Base-by-base conservation (phyloP, 1,284 basidiomycete genomes). In the Ustilago tritici region DNA sequence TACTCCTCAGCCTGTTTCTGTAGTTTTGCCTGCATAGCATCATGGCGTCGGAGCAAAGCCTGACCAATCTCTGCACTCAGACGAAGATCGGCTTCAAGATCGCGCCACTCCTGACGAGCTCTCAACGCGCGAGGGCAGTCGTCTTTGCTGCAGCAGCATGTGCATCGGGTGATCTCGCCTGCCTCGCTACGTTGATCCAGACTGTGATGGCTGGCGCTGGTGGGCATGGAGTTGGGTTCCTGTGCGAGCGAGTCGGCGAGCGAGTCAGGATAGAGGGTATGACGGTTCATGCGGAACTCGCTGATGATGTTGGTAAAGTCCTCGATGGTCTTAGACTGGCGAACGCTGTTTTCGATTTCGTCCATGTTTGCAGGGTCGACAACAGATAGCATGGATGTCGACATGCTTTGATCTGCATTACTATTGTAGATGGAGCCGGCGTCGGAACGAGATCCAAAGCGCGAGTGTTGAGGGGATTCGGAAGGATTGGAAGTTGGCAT, bases 31-130 rank as follows among this genome's bases (percentile, higher is more conserved):
- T 95, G 90, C 85, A 93, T 93, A 4, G 92, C 92, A 87, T 96
- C 95, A 85, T 95, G 94, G 72, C 92, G 89, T 82, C 93, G 91
- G 56, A 98, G 87, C 53, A 98, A 87, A 1, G 95, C 95, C 86
- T 95, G 93, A 1, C 95, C 95, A 55, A 98, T 92, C 88, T 97
- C 95, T 94, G 84, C 84, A 49, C 83, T 85, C n/a, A 85, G 77
- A 17, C 82, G 78, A 28, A 85, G 76, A 54, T 85, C 83, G 11
- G 77, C 76, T 57, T 85, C 84, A 55, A 85, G 75, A 31, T 85
- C 80, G n/a, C 77, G 71, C 73, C 83, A 80, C 53, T 85, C 82
- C 59, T 76, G 68, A 14, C 76, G 70, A n/a, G 83, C 80, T 14
- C 82, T 71, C 14, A 71, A 65, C 10, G 81, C 76, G 19, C 77